Percentiles rank a stretch among this genome's conserved stretches.
Evolutionary conservation across 2,329 filamentous ascomycete species (phyloP).

Genomic region (Tothia fuscella): DNA sequence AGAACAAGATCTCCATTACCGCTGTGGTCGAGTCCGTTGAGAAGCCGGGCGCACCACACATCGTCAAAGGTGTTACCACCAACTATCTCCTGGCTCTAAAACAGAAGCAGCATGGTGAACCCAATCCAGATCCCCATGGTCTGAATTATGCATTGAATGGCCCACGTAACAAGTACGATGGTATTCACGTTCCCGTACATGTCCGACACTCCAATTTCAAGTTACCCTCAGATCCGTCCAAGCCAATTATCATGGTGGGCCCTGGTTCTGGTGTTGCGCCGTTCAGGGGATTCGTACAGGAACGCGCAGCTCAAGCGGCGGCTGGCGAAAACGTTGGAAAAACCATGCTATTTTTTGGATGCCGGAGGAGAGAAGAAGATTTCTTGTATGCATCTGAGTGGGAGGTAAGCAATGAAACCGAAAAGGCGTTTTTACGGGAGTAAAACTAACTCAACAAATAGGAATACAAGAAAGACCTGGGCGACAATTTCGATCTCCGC

Average conservation of each 20-base stretch:
- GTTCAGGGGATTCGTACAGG: conserved; percentile 90
- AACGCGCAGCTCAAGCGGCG: conserved; percentile 72
- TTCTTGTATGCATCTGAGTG: conserved; percentile 88
- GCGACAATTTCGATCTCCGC: conserved; percentile 80
- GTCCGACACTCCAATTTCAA: conserved; percentile 99
- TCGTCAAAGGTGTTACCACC: conserved; percentile 90
- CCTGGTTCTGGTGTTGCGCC: conserved; percentile 94
- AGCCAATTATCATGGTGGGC: conserved; percentile 91
- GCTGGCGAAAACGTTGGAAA: conserved; percentile 73
- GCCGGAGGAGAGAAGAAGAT: conserved; percentile 76
- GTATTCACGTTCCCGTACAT: conserved; percentile 87
- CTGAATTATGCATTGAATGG: conserved; percentile 77
- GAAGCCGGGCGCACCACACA: conserved; percentile 60
- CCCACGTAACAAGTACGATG: conserved; percentile 93
- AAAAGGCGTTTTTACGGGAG: not conserved
- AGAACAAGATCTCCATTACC: conserved; percentile 89
- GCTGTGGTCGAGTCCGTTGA: conserved; percentile 80
- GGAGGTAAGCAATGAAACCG: conserved; percentile 53
- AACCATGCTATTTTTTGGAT: conserved; percentile 90
- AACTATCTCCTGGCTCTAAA: conserved; percentile 94
- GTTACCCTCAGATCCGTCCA: conserved; percentile 84
- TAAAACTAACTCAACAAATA: conserved; percentile 30
- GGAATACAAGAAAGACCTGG: conserved; percentile 73
- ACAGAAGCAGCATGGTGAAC: conserved; percentile 88
- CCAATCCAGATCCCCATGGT: conserved; percentile 69